Conservation (phyloP, 2,329 filamentous ascomycete genomes). For the Cordyceps fumosorosea region DNA sequence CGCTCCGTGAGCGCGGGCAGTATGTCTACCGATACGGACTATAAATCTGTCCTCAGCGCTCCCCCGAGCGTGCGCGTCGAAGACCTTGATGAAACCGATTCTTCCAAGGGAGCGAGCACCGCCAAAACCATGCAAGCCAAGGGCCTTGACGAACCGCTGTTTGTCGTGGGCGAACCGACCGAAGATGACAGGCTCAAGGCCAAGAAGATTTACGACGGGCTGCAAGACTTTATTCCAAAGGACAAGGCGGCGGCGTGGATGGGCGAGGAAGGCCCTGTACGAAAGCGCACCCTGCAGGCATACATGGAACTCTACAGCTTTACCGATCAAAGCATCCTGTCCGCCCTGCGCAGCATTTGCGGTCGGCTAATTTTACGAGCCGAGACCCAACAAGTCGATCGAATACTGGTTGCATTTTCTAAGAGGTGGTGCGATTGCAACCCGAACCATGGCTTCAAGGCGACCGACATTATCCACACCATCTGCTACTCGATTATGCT, state of each 20-base stretch:
- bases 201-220: conserved; percentile 74
- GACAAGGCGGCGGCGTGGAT: conserved; percentile 81
- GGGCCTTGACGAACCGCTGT: conserved; percentile 51
- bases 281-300: conserved; percentile 56
- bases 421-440: conserved; percentile 92
- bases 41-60: conserved; percentile 36
- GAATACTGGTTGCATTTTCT: conserved; percentile 84
- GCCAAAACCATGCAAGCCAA: conserved; percentile 31
- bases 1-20: conserved; percentile 29
- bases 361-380: conserved; percentile 74
- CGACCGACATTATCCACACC: conserved; percentile 86
- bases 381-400: conserved; percentile 94
- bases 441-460: conserved; percentile 85
- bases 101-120: conserved; percentile 18
- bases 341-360: conserved; percentile 73
- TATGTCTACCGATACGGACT: conserved; percentile 32
- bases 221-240: conserved; percentile 73
- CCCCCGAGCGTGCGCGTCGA: conserved; percentile 35
- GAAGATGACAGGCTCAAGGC: conserved; percentile 72
- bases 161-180: conserved; percentile 51
- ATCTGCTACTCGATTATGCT: conserved; percentile 95
- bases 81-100: conserved; percentile 31
- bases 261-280: conserved; percentile 62
- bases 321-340: conserved; percentile 69
- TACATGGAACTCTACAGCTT: conserved; percentile 96